Evolutionary conservation across 2,329 filamentous ascomycete species (phyloP).

Genomic region (Cryphonectria japonica): DNA sequence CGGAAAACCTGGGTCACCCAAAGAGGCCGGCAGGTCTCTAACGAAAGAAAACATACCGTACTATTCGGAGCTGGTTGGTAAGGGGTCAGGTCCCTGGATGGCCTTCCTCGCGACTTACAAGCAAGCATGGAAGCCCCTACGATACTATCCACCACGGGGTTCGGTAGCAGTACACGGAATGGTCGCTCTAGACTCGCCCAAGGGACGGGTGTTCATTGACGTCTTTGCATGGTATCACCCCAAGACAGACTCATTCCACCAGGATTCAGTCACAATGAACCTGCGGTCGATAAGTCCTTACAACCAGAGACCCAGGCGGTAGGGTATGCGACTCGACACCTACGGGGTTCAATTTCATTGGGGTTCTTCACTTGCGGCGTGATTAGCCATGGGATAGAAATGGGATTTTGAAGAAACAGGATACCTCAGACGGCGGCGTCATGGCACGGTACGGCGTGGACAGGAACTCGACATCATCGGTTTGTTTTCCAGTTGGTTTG

Average conservation of each 20-base stretch:
- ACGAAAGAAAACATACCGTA: slow-evolving; percentile 33
- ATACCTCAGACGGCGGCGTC: neutral
- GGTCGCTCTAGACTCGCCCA: slow-evolving; percentile 55
- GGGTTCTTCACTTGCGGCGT: neutral
- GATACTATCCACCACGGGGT: slow-evolving; percentile 52
- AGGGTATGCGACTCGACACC: neutral
- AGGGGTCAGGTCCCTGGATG: slow-evolving; percentile 42
- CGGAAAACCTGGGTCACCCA: neutral
- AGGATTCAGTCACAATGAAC: slow-evolving; percentile 41
- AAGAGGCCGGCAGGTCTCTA: slow-evolving; percentile 13
- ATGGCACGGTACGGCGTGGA: slow-evolving; percentile 1
- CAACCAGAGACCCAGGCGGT: slow-evolving; percentile 26
- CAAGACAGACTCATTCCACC: slow-evolving; percentile 52
- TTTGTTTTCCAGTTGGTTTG: slow-evolving; percentile 1
- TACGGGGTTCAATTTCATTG: neutral
- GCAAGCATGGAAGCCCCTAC: slow-evolving; percentile 49
- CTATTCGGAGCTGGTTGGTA: slow-evolving; percentile 31
- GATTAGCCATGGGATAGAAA: neutral
- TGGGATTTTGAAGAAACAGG: neutral
- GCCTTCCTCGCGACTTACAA: slow-evolving; percentile 39
- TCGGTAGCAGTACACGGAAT: slow-evolving; percentile 57
- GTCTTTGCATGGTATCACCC: slow-evolving; percentile 61
- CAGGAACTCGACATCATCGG: slow-evolving; percentile 1
- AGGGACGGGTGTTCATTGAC: slow-evolving; percentile 53
- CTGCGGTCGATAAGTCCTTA: slow-evolving; percentile 38